Evolutionary conservation across 169 alveolate species (phyloP).

Genomic region (Amoebophrya sp.): DNA sequence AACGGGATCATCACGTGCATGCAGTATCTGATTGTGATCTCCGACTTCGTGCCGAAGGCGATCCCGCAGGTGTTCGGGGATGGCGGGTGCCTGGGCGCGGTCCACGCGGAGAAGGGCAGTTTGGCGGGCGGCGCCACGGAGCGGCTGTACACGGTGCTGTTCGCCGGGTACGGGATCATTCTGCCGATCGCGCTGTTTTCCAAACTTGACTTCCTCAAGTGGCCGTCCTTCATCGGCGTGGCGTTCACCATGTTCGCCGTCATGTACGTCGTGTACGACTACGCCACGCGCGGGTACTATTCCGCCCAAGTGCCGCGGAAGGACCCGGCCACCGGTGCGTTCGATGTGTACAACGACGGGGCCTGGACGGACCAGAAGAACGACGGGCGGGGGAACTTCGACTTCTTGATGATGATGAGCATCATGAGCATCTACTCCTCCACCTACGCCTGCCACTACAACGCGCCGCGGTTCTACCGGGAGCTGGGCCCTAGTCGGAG

Average conservation of each 20-base stretch:
- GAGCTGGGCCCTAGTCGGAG: not conserved
- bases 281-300: not conserved
- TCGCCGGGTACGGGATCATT: not conserved
- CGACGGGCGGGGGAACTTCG: not conserved
- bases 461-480: not conserved
- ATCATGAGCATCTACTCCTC: not conserved
- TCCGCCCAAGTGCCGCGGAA: not conserved
- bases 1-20: conserved; percentile 20
- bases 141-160: not conserved
- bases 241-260: conserved; percentile 1
- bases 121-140: not conserved
- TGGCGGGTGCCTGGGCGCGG: not conserved
- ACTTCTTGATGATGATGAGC: not conserved
- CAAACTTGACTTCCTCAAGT: not conserved
- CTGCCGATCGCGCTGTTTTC: not conserved
- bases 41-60: not conserved
- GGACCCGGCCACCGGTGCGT: not conserved
- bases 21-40: not conserved
- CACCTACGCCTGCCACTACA: conserved; percentile 22
- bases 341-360: not conserved
- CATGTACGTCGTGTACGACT: not conserved
- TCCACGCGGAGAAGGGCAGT: not conserved
- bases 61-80: not conserved
- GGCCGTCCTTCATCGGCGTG: conserved; percentile 6
- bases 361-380: not conserved